These are phyloP conservation scores for Acacia concinna DNA, from an alignment of 331 rosid genomes.

Conservation along the genomic window DNA sequence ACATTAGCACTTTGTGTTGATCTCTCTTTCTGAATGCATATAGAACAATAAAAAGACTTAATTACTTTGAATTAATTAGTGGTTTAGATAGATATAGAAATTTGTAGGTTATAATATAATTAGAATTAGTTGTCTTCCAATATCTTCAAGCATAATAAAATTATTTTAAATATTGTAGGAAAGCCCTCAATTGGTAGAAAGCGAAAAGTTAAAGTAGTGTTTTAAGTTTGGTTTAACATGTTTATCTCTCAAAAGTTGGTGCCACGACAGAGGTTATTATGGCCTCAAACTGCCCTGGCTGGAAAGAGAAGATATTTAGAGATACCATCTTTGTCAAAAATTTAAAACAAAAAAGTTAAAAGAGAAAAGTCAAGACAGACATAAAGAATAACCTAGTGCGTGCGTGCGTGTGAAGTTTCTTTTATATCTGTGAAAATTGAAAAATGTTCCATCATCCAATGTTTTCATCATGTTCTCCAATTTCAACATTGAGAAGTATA, in stretches of 20 bases:
- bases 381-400: slow-evolving; percentile 3
- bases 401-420: background rate
- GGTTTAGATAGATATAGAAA: no score
- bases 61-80: background rate
- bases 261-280: background rate
- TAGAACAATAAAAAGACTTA: background rate
- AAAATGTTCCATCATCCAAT: background rate
- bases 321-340: slow-evolving; percentile 4
- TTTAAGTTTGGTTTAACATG: slow-evolving; percentile 9
- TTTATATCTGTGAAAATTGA: background rate
- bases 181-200: background rate
- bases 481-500: background rate
- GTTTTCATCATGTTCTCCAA: slow-evolving; percentile 11
- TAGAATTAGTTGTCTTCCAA: background rate
- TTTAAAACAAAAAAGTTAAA: background rate
- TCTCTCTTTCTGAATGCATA: background rate
- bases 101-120: background rate
- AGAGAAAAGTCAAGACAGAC: background rate
- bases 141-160: background rate
- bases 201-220: background rate
- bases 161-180: background rate
- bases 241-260: background rate
- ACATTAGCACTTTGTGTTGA: background rate
- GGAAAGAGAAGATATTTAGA: background rate
- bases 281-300: background rate